Evolutionary conservation across 108 stramenopile genomes (phyloP), one percentile per base, ranked within the genome.

Genomic region (Phaeodactylum tricornutum): DNA sequence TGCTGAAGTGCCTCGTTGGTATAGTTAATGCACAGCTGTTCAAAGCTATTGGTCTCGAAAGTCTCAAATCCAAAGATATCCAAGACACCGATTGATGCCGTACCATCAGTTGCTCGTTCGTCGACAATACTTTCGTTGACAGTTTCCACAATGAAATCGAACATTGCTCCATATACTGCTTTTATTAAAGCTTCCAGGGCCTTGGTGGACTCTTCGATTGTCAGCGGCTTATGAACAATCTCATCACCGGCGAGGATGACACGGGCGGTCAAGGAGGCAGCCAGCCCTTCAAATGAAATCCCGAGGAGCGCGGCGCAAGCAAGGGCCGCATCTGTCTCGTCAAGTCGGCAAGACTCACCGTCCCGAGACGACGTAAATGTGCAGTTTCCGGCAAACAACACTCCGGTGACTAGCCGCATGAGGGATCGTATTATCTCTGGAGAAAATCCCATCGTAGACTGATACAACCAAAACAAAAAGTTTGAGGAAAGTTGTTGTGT

Each of bases 21-120:
- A 60, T 87, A 97, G 67, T 99, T 99, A 70, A 99, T 99, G 56
- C 95, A 87, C n/a, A 87, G 53, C 64, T 96, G 95, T 57, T 96
- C 95, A 62, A 94, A 95, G 56, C 61, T 75, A 70, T 97, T 84
- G 42, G 51, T 53, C 43, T 84, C 65, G 44, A 89, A 89, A 40
- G 94, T 84, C 56, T 98, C 97, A 53, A 98, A 98, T 14, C 97
- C 97, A 63, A 95, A 98, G 24, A 96, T 96, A 55, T 96, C 95
- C 3, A 96, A 59, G 6, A 96, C 95, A 50, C 95, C 94, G 45
- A 96, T 95, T 40, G 92, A 94, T 19, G 74, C 74, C 37, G 34
- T 61, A 12, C 53, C 55, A 26, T 51, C 26, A 27, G 35, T 34
- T 7, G 53, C 59, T 17, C 25, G 43, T 33, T 54, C 50, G 22